Base-by-base conservation (phyloP, 352 stramenopile species). In the Phytophthora macrochlamydospora region DNA sequence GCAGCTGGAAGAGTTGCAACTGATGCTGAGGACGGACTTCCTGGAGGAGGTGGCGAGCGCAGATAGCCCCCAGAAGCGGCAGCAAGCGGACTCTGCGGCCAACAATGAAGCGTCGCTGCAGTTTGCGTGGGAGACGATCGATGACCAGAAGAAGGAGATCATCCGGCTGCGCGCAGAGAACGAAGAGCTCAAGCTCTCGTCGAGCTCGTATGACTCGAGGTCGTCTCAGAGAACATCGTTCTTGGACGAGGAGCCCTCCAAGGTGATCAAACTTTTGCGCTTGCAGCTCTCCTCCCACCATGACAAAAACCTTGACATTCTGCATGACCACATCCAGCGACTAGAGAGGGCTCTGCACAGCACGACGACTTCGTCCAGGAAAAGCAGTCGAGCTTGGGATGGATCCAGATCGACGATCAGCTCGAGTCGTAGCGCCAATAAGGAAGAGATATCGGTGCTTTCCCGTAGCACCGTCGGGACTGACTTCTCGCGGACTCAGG, bases 101-200 rank as follows among this genome's bases (percentile, higher is more conserved):
- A 71, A 72, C 50, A 81, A 79, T 14, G 83, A 91, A 24, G 75
- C 83, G 0, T 91, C 83, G 18, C 57, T 91, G n/a, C 83, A 91
- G 59, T 91, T 91, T 35, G 83, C 80, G 7, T 91, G 80, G 80
- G 83, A 91, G 32, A 91, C 83, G 29, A 90, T 91, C 40, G 75
- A 90, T 37, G 83, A 87, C 33, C 83, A 91, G 43, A 91, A 90
- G 67, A 77, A 84, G 51, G 76, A 91, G 53, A 80, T 91, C 7
- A 74, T 85, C 18, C 80, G 83, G 5, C 76, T 91, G 13, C 78
- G 81, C 8, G 77, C 75, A 1, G 70, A 89, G 49, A 89, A 84
- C 32, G 67, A 87, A 3, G 70, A 79, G 40, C 61, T 86, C 51
- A 71, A 76, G 45, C 44, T 59, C 24, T 42, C 55, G 12, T 30